Evolutionary conservation across 1,139 yeast genomes (phyloP).

Genomic region (Pichia sp.): DNA sequence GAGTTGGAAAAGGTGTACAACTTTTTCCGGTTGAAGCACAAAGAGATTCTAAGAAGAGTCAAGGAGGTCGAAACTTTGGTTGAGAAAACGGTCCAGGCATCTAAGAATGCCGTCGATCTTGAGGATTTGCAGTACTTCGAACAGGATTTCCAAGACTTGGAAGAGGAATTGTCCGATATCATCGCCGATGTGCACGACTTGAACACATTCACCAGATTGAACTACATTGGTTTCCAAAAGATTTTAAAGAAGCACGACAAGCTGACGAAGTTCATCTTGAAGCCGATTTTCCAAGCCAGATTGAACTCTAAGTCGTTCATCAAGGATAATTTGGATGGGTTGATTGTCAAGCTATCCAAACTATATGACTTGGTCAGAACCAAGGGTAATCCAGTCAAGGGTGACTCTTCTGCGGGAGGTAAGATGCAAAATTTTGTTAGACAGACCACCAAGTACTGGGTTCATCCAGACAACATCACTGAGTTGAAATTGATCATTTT

Average conservation of each 20-base stretch:
- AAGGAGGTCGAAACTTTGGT: constrained; percentile 63
- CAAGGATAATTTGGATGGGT: constrained; percentile 86
- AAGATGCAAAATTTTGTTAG: constrained; percentile 96
- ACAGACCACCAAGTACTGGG: constrained; percentile 98
- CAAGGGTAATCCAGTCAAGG: constrained; percentile 88
- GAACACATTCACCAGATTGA: constrained; percentile 86
- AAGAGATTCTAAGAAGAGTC: constrained; percentile 78
- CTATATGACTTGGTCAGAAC: constrained; percentile 91
- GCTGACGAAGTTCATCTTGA: constrained; percentile 69
- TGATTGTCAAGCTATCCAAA: constrained; percentile 84
- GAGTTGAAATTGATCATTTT: constrained; percentile 87
- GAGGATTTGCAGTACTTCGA: constrained; percentile 46
- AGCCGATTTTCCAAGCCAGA: constrained; percentile 90
- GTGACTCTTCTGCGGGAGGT: constrained; percentile 96
- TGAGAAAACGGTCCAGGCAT: constrained; percentile 29
- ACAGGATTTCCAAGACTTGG: constrained; percentile 85
- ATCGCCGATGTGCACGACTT: constrained; percentile 97
- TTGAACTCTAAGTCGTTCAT: constrained; percentile 90
- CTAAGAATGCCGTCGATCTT: constrained; percentile 31
- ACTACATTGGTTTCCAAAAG: constrained; percentile 94
- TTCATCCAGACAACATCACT: constrained; percentile 97
- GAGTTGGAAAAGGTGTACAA: constrained; percentile 90
- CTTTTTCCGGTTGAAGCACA: constrained; percentile 81
- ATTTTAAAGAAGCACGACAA: constrained; percentile 96
- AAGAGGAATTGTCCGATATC: constrained; percentile 85